Conservation (phyloP, 768 basidiomycete genomes). For the Tricholoma sp. region DNA sequence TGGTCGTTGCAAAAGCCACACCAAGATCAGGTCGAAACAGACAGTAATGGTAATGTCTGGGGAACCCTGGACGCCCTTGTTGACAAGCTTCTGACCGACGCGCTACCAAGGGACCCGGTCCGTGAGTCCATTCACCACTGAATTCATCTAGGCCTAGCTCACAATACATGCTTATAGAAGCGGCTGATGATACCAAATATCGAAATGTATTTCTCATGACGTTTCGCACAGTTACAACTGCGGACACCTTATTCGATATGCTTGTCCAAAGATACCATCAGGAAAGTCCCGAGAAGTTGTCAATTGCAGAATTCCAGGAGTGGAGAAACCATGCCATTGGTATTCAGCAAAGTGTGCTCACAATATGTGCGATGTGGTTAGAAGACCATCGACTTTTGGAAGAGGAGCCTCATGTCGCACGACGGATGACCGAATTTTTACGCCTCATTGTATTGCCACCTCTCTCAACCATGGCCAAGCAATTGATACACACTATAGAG, state of each 20-base stretch:
- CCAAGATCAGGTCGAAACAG: constrained; percentile 53
- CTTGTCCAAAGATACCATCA: constrained; percentile 61
- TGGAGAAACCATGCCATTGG: constrained; percentile 66
- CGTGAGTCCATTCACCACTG: constrained; percentile 38
- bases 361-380: constrained; percentile 56
- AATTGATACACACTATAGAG: constrained; percentile 48
- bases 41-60: constrained; percentile 61
- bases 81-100: constrained; percentile 55
- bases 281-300: constrained; percentile 44
- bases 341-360: constrained; percentile 57
- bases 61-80: constrained; percentile 72
- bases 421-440: constrained; percentile 53
- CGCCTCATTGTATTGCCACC: constrained; percentile 33
- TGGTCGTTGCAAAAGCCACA: constrained; percentile 60
- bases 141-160: not conserved
- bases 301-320: constrained; percentile 46
- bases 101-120: constrained; percentile 37
- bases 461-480: constrained; percentile 39
- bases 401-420: constrained; percentile 60
- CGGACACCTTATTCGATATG: constrained; percentile 62
- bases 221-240: constrained; percentile 73
- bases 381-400: constrained; percentile 55
- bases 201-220: constrained; percentile 74
- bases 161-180: constrained; percentile 7
- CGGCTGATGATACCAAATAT: constrained; percentile 31